A percentile compares a stretch with the other conserved stretches of the same genome.
phyloP scores from a whole-genome alignment of 768 basidiomycete genomes.

The Trametes elegans region DNA sequence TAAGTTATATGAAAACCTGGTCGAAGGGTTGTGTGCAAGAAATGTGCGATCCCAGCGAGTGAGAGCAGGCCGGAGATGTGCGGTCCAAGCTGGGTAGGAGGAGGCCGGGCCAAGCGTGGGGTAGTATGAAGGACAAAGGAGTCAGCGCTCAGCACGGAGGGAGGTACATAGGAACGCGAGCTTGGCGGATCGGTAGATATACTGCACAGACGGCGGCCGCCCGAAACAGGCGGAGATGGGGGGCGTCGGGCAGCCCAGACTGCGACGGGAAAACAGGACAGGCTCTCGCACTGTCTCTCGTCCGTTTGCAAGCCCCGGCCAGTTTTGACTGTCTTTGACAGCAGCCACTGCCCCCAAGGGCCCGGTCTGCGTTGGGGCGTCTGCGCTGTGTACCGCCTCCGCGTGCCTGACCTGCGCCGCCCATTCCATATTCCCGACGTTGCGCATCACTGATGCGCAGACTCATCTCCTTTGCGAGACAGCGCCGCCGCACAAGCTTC shows the following conservation, averaged over 20 bases:
- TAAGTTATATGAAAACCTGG: constrained; percentile 20
- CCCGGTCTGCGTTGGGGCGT: background rate
- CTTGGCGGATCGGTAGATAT: background rate
- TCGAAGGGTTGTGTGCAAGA: background rate
- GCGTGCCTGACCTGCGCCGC: constrained; percentile 11
- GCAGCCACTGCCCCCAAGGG: constrained; percentile 6
- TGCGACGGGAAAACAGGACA: background rate
- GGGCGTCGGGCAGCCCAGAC: background rate
- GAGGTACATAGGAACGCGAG: background rate
- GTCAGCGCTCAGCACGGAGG: background rate
- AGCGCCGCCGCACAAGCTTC: background rate
- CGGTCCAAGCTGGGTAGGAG: background rate
- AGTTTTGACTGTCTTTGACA: constrained; percentile 12
- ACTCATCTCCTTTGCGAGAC: background rate
- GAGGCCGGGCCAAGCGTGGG: constrained; percentile 5
- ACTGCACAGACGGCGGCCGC: constrained; percentile 1
- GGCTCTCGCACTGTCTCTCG: background rate
- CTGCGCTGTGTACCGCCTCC: constrained; percentile 1
- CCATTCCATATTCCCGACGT: background rate
- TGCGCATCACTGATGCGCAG: constrained; percentile 20
- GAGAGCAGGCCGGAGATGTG: no score
- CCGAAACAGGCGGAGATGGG: constrained; percentile 4
- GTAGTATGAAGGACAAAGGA: constrained; percentile 1
- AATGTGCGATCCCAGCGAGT: no score
- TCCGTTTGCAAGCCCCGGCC: constrained; percentile 1